phyloP scores from a whole-genome alignment of 805 yeast species.

The Myxozyma nipponensis region DNA sequence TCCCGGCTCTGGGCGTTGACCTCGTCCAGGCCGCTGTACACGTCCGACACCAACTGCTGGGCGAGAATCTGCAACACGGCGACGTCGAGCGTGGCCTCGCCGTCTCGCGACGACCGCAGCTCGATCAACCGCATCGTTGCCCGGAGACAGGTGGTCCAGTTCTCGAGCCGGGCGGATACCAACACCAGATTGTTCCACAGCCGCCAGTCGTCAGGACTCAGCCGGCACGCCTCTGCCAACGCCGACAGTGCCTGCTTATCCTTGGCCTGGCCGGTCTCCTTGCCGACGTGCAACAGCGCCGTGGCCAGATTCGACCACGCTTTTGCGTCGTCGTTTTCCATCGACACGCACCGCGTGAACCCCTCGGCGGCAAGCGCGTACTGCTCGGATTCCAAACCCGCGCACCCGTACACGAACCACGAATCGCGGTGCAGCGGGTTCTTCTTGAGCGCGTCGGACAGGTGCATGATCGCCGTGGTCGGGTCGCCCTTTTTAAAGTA shows the following conservation, averaged over 20 bases:
- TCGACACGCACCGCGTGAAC: slow-evolving; percentile 80
- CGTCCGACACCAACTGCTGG: slow-evolving; percentile 51
- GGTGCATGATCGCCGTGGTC: slow-evolving; percentile 55
- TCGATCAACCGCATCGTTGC: slow-evolving; percentile 66
- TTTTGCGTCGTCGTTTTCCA: slow-evolving; percentile 74
- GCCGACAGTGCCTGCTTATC: slow-evolving; percentile 74
- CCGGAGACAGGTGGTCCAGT: slow-evolving; percentile 81
- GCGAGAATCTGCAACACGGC: slow-evolving; percentile 71
- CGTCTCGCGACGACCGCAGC: slow-evolving; percentile 51
- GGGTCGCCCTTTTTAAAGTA: slow-evolving; percentile 54
- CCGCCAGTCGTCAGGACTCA: slow-evolving; percentile 68
- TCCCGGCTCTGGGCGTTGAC: slow-evolving; percentile 32
- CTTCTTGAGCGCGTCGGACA: slow-evolving; percentile 67
- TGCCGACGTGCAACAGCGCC: slow-evolving; percentile 61
- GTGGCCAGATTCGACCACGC: slow-evolving; percentile 93
- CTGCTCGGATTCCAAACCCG: slow-evolving; percentile 70
- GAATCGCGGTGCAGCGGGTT: slow-evolving; percentile 74
- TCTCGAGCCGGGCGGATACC: slow-evolving; percentile 75
- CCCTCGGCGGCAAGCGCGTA: slow-evolving; percentile 84
- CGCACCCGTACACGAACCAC: slow-evolving; percentile 91
- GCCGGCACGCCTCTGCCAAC: slow-evolving; percentile 68
- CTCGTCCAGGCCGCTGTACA: slow-evolving; percentile 44
- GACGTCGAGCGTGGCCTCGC: slow-evolving; percentile 67
- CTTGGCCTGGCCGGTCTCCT: slow-evolving; percentile 33
- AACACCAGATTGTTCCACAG: slow-evolving; percentile 83